Conservation (phyloP, 371 early-diverging fungal genomes). For the Rhizopus sp. region DNA sequence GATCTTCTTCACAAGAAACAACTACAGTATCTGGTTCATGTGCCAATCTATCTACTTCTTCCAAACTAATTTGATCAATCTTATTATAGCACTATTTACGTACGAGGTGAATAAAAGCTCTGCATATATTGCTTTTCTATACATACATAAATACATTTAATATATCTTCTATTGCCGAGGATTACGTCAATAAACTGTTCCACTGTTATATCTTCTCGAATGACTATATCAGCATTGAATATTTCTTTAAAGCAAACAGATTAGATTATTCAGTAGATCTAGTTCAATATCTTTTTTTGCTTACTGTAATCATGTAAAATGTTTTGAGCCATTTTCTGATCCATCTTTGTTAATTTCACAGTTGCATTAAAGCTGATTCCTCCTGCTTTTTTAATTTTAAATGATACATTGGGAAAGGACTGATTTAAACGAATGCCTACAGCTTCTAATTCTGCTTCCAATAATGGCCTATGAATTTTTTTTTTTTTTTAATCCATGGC, state of each 20-base stretch:
- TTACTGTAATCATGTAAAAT: slow-evolving; percentile 96
- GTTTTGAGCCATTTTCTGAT: slow-evolving; percentile 88
- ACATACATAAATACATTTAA: slow-evolving; percentile 92
- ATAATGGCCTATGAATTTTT: slow-evolving; percentile 60
- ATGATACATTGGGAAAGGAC: slow-evolving; percentile 90
- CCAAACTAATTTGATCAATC: slow-evolving; percentile 96
- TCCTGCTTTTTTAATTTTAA: slow-evolving; percentile 98
- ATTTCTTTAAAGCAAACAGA: slow-evolving; percentile 60
- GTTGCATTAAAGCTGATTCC: slow-evolving; percentile 97
- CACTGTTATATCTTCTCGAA: slow-evolving; percentile 96
- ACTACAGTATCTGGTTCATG: slow-evolving; percentile 90
- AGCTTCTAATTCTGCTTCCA: slow-evolving; percentile 98
- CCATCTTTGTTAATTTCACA: slow-evolving; percentile 86
- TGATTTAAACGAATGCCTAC: slow-evolving; percentile 98
- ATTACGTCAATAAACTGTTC: slow-evolving; percentile 99
- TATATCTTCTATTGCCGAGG: slow-evolving; percentile 96
- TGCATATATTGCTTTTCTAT: too few species aligned
- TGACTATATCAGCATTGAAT: slow-evolving; percentile 98
- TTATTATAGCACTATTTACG: slow-evolving; percentile 88
- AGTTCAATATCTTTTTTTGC: slow-evolving; percentile 6
- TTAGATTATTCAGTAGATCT: background rate
- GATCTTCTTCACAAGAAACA: slow-evolving; percentile 87
- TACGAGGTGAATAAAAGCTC: slow-evolving; percentile 1
- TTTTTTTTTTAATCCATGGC: background rate
- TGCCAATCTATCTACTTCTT: slow-evolving; percentile 94